Evolutionary conservation across 306 rosid species (phyloP), one percentile per base, ranked within the genome.

Genomic region (Dryas octopetala): DNA sequence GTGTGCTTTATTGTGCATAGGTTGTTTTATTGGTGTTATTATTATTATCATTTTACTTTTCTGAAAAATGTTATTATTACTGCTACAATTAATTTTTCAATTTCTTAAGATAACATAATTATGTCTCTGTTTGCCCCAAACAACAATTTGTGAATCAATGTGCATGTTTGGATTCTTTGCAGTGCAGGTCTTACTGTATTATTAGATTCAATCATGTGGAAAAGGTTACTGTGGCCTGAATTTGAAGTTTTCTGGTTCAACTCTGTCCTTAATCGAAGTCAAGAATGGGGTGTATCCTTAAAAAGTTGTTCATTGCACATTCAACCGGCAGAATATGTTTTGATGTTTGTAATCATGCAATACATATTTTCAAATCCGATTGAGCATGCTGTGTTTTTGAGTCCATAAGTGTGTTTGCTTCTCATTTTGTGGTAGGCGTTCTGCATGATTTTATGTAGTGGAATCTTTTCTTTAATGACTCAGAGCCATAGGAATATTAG

Each of bases 221-320:
- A 79, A 85, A 90, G 91, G 84, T 82, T 87, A 41, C 60, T 88
- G 80, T 94, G 98, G 98, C 98, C 98, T 74, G 98, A 94, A 85
- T 90, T 94, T 83, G 95, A 94, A 85, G 98, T 94, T 71, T 77
- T 94, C 68, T 94, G 97, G 97, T 94, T 94, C 88, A 94, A 94
- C 88, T 91, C 96, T 69, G 93, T 91, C 67, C 86, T 88, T 58
- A 94, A 94, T 89, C 93, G 88, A 81, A 94, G 98, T 82, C 90
- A 97, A 61, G 93, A 88, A 63, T 94, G 98, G 98, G 98, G 98
- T 23, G 98, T 94, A 94, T 94, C 98, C 98, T 86, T 76, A 11
- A 46, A 49, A 66, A 9, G 11, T 2, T 50, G 17, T 40, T 55
- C 40, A n/a, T 38, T 70, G 59, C 4, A 9, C 51, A 40, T 16